Base-by-base conservation (phyloP, 768 basidiomycete species). In the Boletus subcaerulescens region DNA sequence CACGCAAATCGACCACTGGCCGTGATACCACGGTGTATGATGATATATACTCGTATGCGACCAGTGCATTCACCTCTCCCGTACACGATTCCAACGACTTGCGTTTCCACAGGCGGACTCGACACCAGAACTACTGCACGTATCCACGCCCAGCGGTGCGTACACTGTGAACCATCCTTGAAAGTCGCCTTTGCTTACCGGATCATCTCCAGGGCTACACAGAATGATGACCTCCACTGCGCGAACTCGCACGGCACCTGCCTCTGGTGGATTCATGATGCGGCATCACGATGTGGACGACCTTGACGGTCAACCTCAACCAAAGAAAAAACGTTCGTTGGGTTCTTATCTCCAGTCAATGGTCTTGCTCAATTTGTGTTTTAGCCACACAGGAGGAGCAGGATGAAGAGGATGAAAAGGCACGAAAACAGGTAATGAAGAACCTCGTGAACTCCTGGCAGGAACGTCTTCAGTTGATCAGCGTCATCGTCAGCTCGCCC, bases 381-480 rank as follows among this genome's bases (percentile, higher is more conserved):
- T 42, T 46, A 78, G 77, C 62, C 44, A 75, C 79, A 1, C 82
- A 83, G 53, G 68, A 73, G 45, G 77, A 81, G 1, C 82, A 84
- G 59, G 72, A 84, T 56, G 60, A 69, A 15, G 67, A 63, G 33
- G 83, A 85, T 52, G 79, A 77, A 11, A 65, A 73, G 48, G 73
- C 72, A 14, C 71, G 74, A 31, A 71, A 69, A 57, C 71, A 74
- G 45, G 80, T 77, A 4, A 71, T 78, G 71, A 76, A 65, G 49
- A 77, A 81, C 44, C 73, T 84, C 4, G 74, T 82, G 17, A 76
- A 77, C 60, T 80, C 80, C 3, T 85, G 84, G 84, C 78, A 81
- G 74, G 83, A 85, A 54, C 74, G 83, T 24, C 73, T 85, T 44
- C 82, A 84, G 66, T 69, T 85, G 11, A 83, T 85, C 65, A 79